Evolutionary conservation across 495 filamentous ascomycete species (phyloP).

Genomic region (Podospora bellae-mahoneyi): DNA sequence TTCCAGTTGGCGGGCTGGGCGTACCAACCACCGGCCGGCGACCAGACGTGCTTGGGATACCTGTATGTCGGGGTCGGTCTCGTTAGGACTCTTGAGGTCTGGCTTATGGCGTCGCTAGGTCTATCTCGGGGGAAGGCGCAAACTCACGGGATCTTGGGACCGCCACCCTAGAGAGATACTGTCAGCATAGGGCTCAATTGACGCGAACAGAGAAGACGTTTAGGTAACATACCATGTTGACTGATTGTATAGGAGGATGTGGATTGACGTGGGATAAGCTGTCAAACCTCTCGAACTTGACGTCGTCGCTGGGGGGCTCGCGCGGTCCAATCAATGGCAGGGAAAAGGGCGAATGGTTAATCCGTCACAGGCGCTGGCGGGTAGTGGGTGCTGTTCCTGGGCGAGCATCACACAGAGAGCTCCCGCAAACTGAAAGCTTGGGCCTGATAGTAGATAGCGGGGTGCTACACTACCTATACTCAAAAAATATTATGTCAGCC

Average conservation of each 20-base stretch:
- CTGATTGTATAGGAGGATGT: slow-evolving; percentile 15
- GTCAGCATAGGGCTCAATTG: slow-evolving; percentile 5
- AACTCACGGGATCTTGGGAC: slow-evolving; percentile 86
- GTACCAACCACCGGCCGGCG: slow-evolving; percentile 97
- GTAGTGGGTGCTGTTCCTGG: background rate
- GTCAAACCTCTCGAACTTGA: slow-evolving; percentile 8
- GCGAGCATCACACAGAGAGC: background rate
- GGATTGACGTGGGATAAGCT: slow-evolving; percentile 17
- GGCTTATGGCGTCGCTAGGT: slow-evolving; percentile 18
- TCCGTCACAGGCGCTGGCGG: slow-evolving; percentile 4
- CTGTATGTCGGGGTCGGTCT: slow-evolving; percentile 44
- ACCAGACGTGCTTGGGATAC: slow-evolving; percentile 99
- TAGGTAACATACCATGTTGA: slow-evolving; percentile 34
- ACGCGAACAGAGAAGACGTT: background rate
- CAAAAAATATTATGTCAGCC: slow-evolving; percentile 27
- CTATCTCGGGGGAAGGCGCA: slow-evolving; percentile 8
- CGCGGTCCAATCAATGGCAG: slow-evolving; percentile 12
- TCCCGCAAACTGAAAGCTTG: background rate
- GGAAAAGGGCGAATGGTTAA: slow-evolving; percentile 5
- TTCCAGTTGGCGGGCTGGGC: slow-evolving; percentile 92
- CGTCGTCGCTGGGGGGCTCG: slow-evolving; percentile 14
- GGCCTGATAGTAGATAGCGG: background rate
- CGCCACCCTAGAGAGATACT: slow-evolving; percentile 55
- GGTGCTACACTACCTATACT: background rate
- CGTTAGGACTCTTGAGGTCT: slow-evolving; percentile 9